Base-by-base conservation (phyloP, 208 protist genomes). In the Leishmania tarentolae region DNA sequence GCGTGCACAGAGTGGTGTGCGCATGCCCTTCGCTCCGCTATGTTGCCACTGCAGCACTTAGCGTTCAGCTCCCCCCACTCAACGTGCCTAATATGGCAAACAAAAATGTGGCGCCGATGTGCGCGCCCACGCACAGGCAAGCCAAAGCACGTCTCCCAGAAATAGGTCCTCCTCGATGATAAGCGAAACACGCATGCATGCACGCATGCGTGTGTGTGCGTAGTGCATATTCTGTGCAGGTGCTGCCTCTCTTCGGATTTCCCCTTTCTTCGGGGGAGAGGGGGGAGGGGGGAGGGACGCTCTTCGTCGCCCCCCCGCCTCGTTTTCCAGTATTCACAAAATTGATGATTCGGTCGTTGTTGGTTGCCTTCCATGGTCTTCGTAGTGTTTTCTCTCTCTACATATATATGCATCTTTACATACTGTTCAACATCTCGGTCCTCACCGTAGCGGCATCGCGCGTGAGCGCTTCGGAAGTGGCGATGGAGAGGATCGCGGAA, bases 1-100 rank as follows among this genome's bases (percentile, higher is more conserved):
- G 86, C 86, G 52, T 87, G 80, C 42, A 68, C 79, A 72, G 79
- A 84, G 74, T 89, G 86, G 86, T 84, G 81, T 19, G 68, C 82
- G 6, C 79, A 86, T 37, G 79, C 83, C 5, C 83, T 89, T 24
- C 79, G 83, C 53, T 69, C 63, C 15, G 4, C 66, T 17, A 73
- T 84, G 13, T 1, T 82, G 50, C 76, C 86, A 1, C 73, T 89
- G 72, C 83, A 89, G 47, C 86, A 78, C 78, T 69, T 80, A 21
- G 66, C 74, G n/a, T 6, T 66, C 15, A 68, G 69, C 42, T 80
- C 70, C 50, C 70, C 46, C 19, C 53, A 56, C 57, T 28, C 53
- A 15, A 6, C 56, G 37, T 75, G 59, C 28, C 15, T 35, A 19
- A 37, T 47, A 21, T 76, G 63, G 61, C 57, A 85, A 59, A 81